These are phyloP conservation scores for Globisporangium lucens DNA, from an alignment of 352 stramenopile species.

Conservation along the genomic window DNA sequence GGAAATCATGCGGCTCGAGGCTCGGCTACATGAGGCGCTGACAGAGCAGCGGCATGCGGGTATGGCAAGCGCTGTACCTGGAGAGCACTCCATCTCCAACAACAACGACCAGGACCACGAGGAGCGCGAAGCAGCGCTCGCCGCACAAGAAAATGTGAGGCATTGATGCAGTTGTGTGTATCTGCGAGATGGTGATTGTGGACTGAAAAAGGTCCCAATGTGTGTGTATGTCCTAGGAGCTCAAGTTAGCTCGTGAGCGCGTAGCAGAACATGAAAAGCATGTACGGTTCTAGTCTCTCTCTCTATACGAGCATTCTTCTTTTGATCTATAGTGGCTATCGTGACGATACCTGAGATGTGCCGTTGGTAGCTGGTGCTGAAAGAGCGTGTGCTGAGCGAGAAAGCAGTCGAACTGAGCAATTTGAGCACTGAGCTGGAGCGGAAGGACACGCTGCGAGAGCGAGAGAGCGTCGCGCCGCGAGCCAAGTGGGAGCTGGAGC, in stretches of 20 bases:
- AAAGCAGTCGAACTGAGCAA: conserved; percentile 32
- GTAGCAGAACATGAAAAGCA: conserved; percentile 26
- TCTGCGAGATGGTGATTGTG: neutral
- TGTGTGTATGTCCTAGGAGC: conserved; percentile 1
- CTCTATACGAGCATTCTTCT: too few relatives aligned
- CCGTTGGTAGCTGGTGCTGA: conserved; percentile 26
- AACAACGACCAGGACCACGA: conserved; percentile 14
- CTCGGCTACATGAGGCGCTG: conserved; percentile 42
- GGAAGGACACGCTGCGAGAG: neutral
- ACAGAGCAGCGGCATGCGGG: conserved; percentile 15
- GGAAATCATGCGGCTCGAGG: conserved; percentile 40
- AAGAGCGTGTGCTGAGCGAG: conserved; percentile 45
- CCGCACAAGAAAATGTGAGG: conserved; percentile 31
- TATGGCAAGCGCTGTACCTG: neutral
- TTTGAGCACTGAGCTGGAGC: conserved; percentile 21
- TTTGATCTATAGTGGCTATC: too few relatives aligned
- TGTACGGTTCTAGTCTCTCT: conserved; percentile 13
- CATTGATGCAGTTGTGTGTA: neutral
- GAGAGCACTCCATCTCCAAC: neutral
- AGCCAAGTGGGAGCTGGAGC: conserved; percentile 13
- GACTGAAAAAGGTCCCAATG: neutral
- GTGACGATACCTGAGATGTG: neutral
- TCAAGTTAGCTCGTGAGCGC: neutral
- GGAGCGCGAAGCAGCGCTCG: conserved; percentile 25
- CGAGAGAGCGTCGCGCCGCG: neutral